These are phyloP conservation scores for Forsythia suspensa DNA, from an alignment of 257 asterid genomes.

Conservation along the genomic window DNA sequence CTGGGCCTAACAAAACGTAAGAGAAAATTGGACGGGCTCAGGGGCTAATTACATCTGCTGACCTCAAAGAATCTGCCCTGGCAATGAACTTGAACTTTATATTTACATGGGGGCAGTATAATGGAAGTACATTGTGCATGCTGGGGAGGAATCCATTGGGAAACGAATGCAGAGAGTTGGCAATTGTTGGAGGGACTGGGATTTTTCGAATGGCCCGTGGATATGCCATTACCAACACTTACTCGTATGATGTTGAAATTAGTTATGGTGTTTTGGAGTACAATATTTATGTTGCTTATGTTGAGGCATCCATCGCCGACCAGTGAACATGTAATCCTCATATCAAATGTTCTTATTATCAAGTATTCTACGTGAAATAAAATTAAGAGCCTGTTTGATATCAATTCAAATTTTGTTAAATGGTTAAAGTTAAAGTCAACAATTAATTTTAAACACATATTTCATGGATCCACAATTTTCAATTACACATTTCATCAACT, in stretches of 20 bases:
- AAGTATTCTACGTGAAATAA: too few relatives aligned
- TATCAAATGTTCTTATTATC: too few relatives aligned
- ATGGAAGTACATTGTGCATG: slow-evolving; percentile 40
- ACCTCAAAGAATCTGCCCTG: slow-evolving; percentile 19
- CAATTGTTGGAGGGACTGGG: slow-evolving; percentile 48
- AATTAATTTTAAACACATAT: too few relatives aligned
- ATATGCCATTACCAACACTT: slow-evolving; percentile 29
- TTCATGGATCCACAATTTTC: too few relatives aligned
- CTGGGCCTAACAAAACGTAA: slow-evolving; percentile 28
- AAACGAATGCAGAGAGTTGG: slow-evolving; percentile 24
- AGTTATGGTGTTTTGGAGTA: slow-evolving; percentile 33
- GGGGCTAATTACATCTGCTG: slow-evolving; percentile 29
- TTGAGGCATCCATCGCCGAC: background rate
- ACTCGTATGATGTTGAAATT: slow-evolving; percentile 20
- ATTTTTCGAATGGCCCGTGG: slow-evolving; percentile 40
- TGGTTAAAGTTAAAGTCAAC: too few relatives aligned
- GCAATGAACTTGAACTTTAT: slow-evolving; percentile 31
- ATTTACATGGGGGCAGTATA: slow-evolving; percentile 33
- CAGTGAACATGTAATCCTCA: background rate
- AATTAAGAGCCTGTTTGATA: too few relatives aligned
- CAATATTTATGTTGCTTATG: slow-evolving; percentile 27
- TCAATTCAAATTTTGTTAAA: too few relatives aligned
- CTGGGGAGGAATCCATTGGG: slow-evolving; percentile 30
- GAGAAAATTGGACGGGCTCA: slow-evolving; percentile 34
- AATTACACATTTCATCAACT: too few relatives aligned